Evolutionary conservation across 345 rosid genomes (phyloP).

Genomic region (Citropsis articulata): DNA sequence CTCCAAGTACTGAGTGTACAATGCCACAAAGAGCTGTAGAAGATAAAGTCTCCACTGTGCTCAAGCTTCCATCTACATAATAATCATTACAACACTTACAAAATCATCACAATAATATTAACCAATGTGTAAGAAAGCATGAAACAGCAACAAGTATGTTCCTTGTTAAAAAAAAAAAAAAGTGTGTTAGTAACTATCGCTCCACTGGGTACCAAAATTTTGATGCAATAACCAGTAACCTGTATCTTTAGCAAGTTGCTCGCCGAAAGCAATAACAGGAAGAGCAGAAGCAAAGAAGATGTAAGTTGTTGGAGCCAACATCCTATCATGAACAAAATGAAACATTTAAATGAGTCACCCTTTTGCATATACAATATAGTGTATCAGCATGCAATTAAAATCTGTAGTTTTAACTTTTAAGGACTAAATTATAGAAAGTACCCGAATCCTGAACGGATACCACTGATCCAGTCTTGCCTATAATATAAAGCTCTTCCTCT

Average conservation of each 20-base stretch:
- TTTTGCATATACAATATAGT: not conserved
- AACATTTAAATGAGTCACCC: not conserved
- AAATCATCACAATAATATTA: not conserved
- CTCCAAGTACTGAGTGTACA: conserved; percentile 78
- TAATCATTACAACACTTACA: not conserved
- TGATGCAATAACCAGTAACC: conserved; percentile 26
- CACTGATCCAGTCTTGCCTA: conserved; percentile 61
- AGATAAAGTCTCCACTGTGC: conserved; percentile 64
- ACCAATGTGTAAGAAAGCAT: too few species aligned
- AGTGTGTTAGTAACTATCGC: too few species aligned
- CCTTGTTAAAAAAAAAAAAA: too few species aligned
- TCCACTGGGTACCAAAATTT: too few species aligned
- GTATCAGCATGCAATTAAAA: not conserved
- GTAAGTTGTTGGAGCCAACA: conserved; percentile 77
- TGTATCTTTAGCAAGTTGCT: conserved; percentile 70
- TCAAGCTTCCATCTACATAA: conserved; percentile 63
- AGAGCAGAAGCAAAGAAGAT: conserved; percentile 82
- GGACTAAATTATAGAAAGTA: conserved; percentile 7
- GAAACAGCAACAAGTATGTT: too few species aligned
- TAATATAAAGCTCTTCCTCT: conserved; percentile 58
- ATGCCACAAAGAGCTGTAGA: conserved; percentile 80
- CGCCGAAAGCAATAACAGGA: conserved; percentile 90
- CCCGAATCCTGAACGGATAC: conserved; percentile 57
- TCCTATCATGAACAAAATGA: conserved; percentile 29
- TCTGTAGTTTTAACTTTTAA: not conserved